A percentile compares a stretch with the other conserved stretches of the same genome.
Evolutionary conservation across 2,329 filamentous ascomycete genomes (phyloP).

Genomic region (Diaporthe sp.): DNA sequence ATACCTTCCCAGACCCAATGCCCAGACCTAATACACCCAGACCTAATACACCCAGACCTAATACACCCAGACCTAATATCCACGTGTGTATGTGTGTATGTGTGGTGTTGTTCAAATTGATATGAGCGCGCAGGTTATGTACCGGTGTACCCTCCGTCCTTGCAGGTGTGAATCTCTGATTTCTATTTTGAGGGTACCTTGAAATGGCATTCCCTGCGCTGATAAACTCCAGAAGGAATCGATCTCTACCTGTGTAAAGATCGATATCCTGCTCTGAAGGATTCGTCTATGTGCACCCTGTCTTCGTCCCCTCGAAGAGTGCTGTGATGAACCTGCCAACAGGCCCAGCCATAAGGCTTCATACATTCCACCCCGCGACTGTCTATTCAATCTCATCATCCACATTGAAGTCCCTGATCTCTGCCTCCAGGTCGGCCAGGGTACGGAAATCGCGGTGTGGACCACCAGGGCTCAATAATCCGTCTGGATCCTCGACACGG

Average conservation of each 20-base stretch:
- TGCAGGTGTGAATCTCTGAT: too few relatives aligned
- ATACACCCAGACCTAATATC: too few relatives aligned
- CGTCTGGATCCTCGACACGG: not conserved
- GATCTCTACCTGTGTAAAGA: not conserved
- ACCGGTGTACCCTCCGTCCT: too few relatives aligned
- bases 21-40: too few relatives aligned
- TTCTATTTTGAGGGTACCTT: too few relatives aligned
- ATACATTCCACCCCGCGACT: not conserved
- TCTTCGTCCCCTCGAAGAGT: not conserved
- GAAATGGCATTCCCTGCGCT: not conserved
- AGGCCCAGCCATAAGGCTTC: not conserved
- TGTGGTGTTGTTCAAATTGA: too few relatives aligned
- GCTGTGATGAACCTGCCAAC: not conserved
- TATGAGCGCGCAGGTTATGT: too few relatives aligned
- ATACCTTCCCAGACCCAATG: too few relatives aligned
- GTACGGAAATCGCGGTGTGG: slow-evolving; percentile 7
- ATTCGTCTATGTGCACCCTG: not conserved
- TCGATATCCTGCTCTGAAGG: not conserved
- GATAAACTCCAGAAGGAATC: not conserved
- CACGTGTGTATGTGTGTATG: too few relatives aligned
- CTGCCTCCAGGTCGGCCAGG: slow-evolving; percentile 3
- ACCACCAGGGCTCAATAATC: slow-evolving; percentile 11
- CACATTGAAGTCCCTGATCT: not conserved
- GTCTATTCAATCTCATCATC: not conserved
- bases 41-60: too few relatives aligned